Evolutionary conservation across 148 eudicot species (phyloP), one percentile per base, ranked within the genome.

Genomic region (Rhododendron henanense): DNA sequence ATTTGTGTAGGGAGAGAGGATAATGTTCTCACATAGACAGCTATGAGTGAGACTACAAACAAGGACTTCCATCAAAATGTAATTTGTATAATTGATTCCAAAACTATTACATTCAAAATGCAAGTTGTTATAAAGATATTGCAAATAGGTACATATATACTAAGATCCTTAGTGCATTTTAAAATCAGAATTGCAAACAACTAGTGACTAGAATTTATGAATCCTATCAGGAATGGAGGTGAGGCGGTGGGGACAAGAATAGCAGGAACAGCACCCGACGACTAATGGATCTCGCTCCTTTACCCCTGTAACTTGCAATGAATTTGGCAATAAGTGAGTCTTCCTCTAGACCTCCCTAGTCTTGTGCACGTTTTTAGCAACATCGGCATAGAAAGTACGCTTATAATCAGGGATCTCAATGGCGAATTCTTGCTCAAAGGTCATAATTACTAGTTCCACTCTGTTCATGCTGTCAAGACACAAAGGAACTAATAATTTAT

Each of bases 381-480:
- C 95, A 86, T 93, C 94, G 78, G 94, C 92, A 82, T 37, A 35
- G 19, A 5, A 73, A 73, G 88, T 90, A 69, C 91, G 90, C 67
- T 90, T 85, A 44, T 89, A 91, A 39, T 92, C 95, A 15, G 95
- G 92, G 55, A 94, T 93, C 83, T 94, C 95, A 31, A 93, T 84
- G 41, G 93, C 90, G 71, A 94, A 94, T 85, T 93, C 97, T 86
- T 92, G 88, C 88, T 94, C 97, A 83, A 94, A 89, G 39, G 95
- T 93, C 97, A 94, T 93, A 10, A 92, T 41, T 41, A 41, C 95
- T 82, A 94, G 94, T 88, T 94, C 97, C 87, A 91, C 92, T 28
- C 92, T 91, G 67, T 94, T 94, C 86, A 94, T 87, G 90, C 97
- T 92, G 75, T 69, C 75, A 83, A 92, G 47, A 91, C 91, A 87